Base-by-base conservation (phyloP, 192 early-diverging fungal genomes). In the Coemansia sp. region DNA sequence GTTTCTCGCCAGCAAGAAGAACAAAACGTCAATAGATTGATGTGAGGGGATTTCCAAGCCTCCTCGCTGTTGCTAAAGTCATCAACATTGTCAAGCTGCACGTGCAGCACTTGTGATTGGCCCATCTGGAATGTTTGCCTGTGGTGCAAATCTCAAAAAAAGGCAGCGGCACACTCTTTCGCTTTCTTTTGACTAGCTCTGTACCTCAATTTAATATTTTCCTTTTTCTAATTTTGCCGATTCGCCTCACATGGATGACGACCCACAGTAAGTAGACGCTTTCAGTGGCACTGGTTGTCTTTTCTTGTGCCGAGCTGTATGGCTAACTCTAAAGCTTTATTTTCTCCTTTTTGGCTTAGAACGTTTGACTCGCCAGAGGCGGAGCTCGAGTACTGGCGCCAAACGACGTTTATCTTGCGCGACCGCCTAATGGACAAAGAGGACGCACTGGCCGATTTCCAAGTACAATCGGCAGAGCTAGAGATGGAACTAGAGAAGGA, bases 401-500 rank as follows among this genome's bases (percentile, higher is more conserved):
- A 62, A 16, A 64, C 74, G 56, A 68, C 86, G 10, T 63, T 77
- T 23, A 69, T 83, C 52, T 64, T 87, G 42, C 86, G 89, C 52
- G 75, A 84, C 37, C 82, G 71, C 18, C 62, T 90, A 35, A 62
- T 64, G 12, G 83, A 88, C 38, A 90, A 86, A 35, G 84, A 85
- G 43, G 47, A 79, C 55, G 85, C 85, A 25, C 69, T 91, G 10
- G 87, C 88, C 38, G 87, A 89, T 39, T 90, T 88, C 59, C 85
- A 88, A 72, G 65, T 66, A 8, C 86, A 88, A 36, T 90, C 90
- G 11, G 74, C 83, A 18, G 91, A 91, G 65, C 66, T 90, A 5
- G 90, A 91, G 70, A 81, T 85, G 41, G 91, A 91, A 59, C 74
- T 93, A 5, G 88, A 91, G 61, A 83, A 85, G 59, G 91, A 93